Evolutionary conservation across 1,139 yeast species (phyloP).

Genomic region (Hyphopichia burtonii): DNA sequence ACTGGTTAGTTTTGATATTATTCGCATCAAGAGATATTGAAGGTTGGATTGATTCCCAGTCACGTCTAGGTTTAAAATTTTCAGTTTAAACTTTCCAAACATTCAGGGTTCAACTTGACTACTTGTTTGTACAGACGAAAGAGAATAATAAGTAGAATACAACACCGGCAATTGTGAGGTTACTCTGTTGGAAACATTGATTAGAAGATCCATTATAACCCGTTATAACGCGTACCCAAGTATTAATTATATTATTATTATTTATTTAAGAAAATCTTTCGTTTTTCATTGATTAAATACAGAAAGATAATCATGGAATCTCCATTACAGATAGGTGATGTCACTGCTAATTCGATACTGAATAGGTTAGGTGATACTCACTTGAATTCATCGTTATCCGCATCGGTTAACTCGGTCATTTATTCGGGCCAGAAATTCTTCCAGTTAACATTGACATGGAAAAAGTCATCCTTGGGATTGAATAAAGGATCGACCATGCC

Average conservation of each 20-base stretch:
- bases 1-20: too few species aligned
- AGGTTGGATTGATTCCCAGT: neutral
- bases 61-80: neutral
- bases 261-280: too few species aligned
- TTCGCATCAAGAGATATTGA: too few species aligned
- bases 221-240: too few species aligned
- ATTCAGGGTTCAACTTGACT: neutral
- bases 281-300: too few species aligned
- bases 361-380: conserved; percentile 39
- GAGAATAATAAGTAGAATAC: too few species aligned
- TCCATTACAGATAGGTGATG: conserved; percentile 45
- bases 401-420: conserved; percentile 29
- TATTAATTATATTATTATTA: too few species aligned
- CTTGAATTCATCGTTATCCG: conserved; percentile 20
- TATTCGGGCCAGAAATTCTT: conserved; percentile 41
- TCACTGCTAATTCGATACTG: conserved; percentile 43
- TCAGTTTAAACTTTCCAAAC: neutral
- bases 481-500: conserved; percentile 7
- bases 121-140: neutral
- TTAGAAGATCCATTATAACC: too few species aligned
- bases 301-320: conserved; percentile 38
- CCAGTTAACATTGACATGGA: conserved; percentile 25
- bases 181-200: too few species aligned
- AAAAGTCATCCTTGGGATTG: neutral
- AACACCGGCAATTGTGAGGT: too few species aligned